phyloP scores from a whole-genome alignment of 2,329 filamentous ascomycete species.

The Tolypocladium tundrense region DNA sequence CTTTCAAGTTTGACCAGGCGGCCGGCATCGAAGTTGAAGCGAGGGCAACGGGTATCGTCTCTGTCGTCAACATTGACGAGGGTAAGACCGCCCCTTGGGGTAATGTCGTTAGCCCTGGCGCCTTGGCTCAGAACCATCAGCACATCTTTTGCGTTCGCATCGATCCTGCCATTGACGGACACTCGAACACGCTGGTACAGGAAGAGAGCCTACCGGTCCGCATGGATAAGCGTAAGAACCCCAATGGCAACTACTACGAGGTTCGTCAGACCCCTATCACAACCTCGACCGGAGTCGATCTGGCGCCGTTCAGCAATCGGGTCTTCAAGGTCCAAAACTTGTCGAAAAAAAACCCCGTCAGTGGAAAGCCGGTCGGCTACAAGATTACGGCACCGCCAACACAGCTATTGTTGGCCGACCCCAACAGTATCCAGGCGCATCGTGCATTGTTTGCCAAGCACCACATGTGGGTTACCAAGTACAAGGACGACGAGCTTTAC shows the following conservation, averaged over 20 bases:
- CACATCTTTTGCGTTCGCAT: conserved; percentile 55
- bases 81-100: conserved; percentile 46
- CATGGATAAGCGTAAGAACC: conserved; percentile 30
- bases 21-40: conserved; percentile 26
- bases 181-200: conserved; percentile 41
- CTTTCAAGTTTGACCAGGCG: conserved; percentile 40
- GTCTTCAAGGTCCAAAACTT: conserved; percentile 41
- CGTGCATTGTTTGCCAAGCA: conserved; percentile 32
- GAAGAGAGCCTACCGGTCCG: conserved; percentile 33
- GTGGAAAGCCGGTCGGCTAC: conserved; percentile 35
- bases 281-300: conserved; percentile 35
- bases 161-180: conserved; percentile 52
- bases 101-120: conserved; percentile 49
- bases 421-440: conserved; percentile 26
- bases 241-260: conserved; percentile 33
- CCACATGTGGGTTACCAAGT: conserved; percentile 35
- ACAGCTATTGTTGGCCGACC: conserved; percentile 29
- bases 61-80: conserved; percentile 36
- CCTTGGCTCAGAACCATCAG: conserved; percentile 56
- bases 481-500: conserved; percentile 34
- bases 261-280: conserved; percentile 34
- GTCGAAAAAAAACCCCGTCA: conserved; percentile 28
- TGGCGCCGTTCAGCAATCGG: conserved; percentile 37
- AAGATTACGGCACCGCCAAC: conserved; percentile 31
- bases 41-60: conserved; percentile 31